Conservation (phyloP, 306 rosid genomes). For the Betula pendula region DNA sequence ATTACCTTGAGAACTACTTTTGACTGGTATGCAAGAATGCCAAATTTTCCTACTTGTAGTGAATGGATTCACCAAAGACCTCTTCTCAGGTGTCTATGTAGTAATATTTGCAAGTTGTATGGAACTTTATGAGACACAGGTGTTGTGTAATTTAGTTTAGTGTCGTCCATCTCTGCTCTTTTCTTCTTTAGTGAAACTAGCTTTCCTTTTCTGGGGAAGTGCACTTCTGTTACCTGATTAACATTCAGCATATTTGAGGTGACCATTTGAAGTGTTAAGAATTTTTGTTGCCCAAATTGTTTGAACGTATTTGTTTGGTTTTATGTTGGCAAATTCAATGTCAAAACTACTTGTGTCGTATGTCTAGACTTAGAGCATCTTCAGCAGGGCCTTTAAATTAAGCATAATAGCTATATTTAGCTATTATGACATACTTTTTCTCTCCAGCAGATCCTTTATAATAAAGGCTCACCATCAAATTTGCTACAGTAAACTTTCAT, state of each 20-base stretch:
- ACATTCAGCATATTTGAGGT: not conserved
- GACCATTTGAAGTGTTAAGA: too few species aligned
- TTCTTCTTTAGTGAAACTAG: constrained; percentile 15
- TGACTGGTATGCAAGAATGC: constrained; percentile 26
- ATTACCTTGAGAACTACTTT: not conserved
- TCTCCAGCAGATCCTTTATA: too few species aligned
- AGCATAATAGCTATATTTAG: too few species aligned
- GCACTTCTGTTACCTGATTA: constrained; percentile 14
- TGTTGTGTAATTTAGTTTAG: constrained; percentile 29
- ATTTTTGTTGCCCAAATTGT: too few species aligned
- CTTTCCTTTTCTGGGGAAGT: constrained; percentile 16
- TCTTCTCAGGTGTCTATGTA: constrained; percentile 25
- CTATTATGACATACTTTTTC: too few species aligned
- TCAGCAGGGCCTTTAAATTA: too few species aligned
- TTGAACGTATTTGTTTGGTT: too few species aligned
- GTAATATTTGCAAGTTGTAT: constrained; percentile 22
- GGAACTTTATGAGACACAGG: not conserved
- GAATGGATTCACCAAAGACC: constrained; percentile 26
- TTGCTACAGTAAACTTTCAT: too few species aligned
- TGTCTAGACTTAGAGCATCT: too few species aligned
- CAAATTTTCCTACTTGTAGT: constrained; percentile 32
- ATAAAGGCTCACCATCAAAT: too few species aligned
- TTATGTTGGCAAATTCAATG: too few species aligned
- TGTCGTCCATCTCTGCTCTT: not conserved
- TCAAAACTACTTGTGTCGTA: too few species aligned